phyloP scores from a whole-genome alignment of 1,284 basidiomycete species.

The Pisolithus thermaeus region DNA sequence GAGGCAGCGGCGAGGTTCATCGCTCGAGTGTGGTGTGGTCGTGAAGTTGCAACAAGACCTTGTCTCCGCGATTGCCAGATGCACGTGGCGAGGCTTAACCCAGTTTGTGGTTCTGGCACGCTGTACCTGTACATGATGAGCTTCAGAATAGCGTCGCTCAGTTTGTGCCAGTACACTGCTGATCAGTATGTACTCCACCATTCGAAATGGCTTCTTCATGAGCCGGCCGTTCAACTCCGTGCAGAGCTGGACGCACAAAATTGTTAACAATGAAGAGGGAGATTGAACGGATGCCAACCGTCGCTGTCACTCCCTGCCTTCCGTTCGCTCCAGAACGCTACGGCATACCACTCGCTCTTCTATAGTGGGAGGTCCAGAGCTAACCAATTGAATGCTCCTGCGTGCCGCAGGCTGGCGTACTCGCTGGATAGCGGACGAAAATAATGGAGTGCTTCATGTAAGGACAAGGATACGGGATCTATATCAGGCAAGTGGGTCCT shows the following conservation, averaged over 20 bases:
- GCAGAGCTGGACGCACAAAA: slow-evolving; percentile 50
- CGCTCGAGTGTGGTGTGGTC: slow-evolving; percentile 76
- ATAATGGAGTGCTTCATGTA: slow-evolving; percentile 79
- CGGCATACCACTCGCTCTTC: slow-evolving; percentile 85
- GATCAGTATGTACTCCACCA: slow-evolving; percentile 58
- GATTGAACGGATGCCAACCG: slow-evolving; percentile 40
- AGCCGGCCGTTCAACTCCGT: slow-evolving; percentile 78
- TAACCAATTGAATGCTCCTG: slow-evolving; percentile 81
- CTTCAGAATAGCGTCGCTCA: slow-evolving; percentile 29
- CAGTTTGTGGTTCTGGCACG: slow-evolving; percentile 66
- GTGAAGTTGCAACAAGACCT: slow-evolving; percentile 73
- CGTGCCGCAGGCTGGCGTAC: slow-evolving; percentile 65
- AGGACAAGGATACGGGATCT: slow-evolving; percentile 73
- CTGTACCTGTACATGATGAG: slow-evolving; percentile 89
- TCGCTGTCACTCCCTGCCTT: slow-evolving; percentile 62
- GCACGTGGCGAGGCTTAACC: slow-evolving; percentile 88
- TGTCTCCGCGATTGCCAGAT: slow-evolving; percentile 91
- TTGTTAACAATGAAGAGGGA: not conserved
- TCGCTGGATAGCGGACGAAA: slow-evolving; percentile 59
- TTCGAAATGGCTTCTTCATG: slow-evolving; percentile 88
- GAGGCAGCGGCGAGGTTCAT: slow-evolving; percentile 74
- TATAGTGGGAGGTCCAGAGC: slow-evolving; percentile 60
- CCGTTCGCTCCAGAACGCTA: slow-evolving; percentile 81
- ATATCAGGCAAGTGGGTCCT: slow-evolving; percentile 76
- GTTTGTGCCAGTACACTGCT: not conserved